A percentile compares a stretch with the other conserved stretches of the same genome.
phyloP scores from a whole-genome alignment of 345 rosid genomes.

The Gynandropsis gynandra region DNA sequence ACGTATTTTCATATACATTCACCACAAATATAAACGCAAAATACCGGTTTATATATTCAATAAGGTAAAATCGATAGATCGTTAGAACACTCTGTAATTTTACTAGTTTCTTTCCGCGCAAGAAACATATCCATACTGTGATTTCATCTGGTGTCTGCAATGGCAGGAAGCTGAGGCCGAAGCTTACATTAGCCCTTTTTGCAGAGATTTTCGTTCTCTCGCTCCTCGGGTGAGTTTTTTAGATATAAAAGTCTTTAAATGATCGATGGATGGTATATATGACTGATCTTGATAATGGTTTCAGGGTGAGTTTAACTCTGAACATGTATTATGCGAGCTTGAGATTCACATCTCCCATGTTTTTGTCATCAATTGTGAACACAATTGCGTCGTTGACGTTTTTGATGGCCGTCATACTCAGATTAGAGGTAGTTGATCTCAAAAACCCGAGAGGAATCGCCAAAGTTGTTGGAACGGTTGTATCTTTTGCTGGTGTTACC shows the following conservation, averaged over 20 bases:
- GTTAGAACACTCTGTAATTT: too few relatives aligned
- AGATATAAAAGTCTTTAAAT: background rate
- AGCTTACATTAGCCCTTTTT: slow-evolving; percentile 46
- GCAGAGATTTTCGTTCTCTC: slow-evolving; percentile 55
- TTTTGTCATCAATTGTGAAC: slow-evolving; percentile 40
- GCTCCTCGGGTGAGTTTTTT: slow-evolving; percentile 68
- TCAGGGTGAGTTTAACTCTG: slow-evolving; percentile 53
- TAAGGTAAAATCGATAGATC: too few relatives aligned
- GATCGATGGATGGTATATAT: background rate
- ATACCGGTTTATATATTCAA: too few relatives aligned
- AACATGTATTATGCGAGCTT: slow-evolving; percentile 55
- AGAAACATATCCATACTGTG: too few relatives aligned
- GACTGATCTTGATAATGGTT: background rate
- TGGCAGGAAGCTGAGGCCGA: slow-evolving; percentile 52
- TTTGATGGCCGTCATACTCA: slow-evolving; percentile 35
- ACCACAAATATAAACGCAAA: too few relatives aligned
- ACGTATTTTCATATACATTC: background rate
- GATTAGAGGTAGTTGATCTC: slow-evolving; percentile 51
- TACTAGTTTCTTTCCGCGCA: too few relatives aligned
- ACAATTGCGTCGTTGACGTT: slow-evolving; percentile 48
- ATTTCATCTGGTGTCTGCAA: background rate
- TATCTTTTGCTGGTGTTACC: slow-evolving; percentile 50
- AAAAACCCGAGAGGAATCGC: slow-evolving; percentile 46
- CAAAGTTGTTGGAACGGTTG: slow-evolving; percentile 40
- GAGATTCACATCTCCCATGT: slow-evolving; percentile 47